Evolutionary conservation across 306 rosid species (phyloP), one percentile per base, ranked within the genome.

Genomic region (Vigna nakashimae): DNA sequence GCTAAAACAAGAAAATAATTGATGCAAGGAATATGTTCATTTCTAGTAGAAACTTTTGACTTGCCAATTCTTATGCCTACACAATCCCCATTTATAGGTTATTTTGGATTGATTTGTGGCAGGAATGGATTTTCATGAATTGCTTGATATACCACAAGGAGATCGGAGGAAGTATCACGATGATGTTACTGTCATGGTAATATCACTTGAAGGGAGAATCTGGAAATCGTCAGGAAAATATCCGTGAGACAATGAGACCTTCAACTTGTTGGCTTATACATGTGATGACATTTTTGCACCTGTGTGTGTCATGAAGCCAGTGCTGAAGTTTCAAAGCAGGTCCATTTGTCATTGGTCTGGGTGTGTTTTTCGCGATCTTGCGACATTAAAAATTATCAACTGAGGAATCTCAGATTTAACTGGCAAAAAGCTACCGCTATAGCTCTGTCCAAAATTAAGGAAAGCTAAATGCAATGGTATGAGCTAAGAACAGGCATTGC

Each of bases 181-280:
- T 57, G 99, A 96, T 67, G 99, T 96, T 42, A 96, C 99, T 14
- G 99, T 96, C 26, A 96, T 96, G 99, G 87, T 96, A 80, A 80
- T 96, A 82, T 96, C 99, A 30, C 99, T 96, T 26, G 99, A 96
- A 90, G 99, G 99, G 84, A 91, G 99, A 86, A 96, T 96, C 71
- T 96, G 99, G 99, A 96, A 96, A 88, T 94, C 98, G 15, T 90
- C 98, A 3, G 98, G 98, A 52, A 94, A 88, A 86, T 90, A 94
- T 87, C 93, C 85, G 22, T 92, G 90, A 94, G 80, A 55, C 91
- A 85, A 40, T 88, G 89, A 92, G 79, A 53, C 66, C 72, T 73
- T 74, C 68, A 69, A 46, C 74, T 69, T 74, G 51, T 78, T 64
- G 81, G 83, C 68, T 82, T 36, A 11, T 53, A 73, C 77, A 70